Evolutionary conservation across 2,329 filamentous ascomycete species (phyloP).

Genomic region (Clathrospora elynae): DNA sequence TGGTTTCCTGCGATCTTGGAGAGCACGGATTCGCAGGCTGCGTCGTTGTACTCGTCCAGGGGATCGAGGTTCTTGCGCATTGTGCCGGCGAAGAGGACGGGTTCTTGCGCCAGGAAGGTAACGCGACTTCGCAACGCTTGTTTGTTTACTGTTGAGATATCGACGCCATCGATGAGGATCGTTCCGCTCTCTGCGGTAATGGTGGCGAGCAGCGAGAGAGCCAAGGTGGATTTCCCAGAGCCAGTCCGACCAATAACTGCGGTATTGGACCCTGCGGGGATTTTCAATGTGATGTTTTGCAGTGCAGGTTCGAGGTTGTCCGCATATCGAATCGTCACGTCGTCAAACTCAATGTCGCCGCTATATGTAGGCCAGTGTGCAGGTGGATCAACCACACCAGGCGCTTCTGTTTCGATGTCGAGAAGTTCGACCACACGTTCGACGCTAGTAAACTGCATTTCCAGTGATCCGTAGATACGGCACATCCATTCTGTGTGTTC

Average conservation of each 20-base stretch:
- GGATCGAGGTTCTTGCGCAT: slow-evolving; percentile 68
- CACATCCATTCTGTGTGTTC: slow-evolving; percentile 74
- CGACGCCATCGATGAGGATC: slow-evolving; percentile 65
- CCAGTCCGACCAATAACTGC: slow-evolving; percentile 78
- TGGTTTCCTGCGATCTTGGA: slow-evolving; percentile 60
- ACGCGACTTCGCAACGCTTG: slow-evolving; percentile 65
- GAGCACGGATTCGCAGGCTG: slow-evolving; percentile 60
- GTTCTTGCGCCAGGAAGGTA: slow-evolving; percentile 71
- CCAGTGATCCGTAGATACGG: slow-evolving; percentile 78
- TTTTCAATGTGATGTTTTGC: slow-evolving; percentile 69
- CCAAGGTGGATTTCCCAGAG: slow-evolving; percentile 81
- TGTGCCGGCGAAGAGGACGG: slow-evolving; percentile 66
- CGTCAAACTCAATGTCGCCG: slow-evolving; percentile 75
- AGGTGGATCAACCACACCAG: slow-evolving; percentile 70
- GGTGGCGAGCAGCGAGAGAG: slow-evolving; percentile 62
- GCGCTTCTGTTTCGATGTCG: slow-evolving; percentile 74
- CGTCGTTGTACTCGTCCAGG: slow-evolving; percentile 60
- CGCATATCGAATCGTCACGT: slow-evolving; percentile 80
- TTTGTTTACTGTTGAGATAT: slow-evolving; percentile 63
- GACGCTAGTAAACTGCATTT: slow-evolving; percentile 91
- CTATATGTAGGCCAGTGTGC: slow-evolving; percentile 75
- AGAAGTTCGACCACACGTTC: slow-evolving; percentile 84
- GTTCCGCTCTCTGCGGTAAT: slow-evolving; percentile 59
- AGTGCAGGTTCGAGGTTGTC: slow-evolving; percentile 76
- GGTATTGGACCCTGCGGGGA: slow-evolving; percentile 77